A percentile compares a stretch with the other conserved stretches of the same genome.
Evolutionary conservation across 257 asterid species (phyloP).

Genomic region (Gentiana straminea): DNA sequence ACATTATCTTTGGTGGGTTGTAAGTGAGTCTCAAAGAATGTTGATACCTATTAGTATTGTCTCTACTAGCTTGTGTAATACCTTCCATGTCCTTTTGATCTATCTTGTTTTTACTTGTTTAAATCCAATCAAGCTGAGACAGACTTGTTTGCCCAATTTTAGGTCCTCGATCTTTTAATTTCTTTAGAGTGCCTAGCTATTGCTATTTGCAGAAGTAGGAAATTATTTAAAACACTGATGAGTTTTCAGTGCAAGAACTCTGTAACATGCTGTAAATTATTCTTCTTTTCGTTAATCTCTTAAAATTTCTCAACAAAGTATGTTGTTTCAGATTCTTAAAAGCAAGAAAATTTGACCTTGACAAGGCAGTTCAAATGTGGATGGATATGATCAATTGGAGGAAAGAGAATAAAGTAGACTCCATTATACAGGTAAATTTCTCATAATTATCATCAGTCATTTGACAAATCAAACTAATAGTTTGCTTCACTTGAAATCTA

Average conservation of each 20-base stretch:
- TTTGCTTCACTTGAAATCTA: no score
- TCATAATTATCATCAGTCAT: constrained; percentile 4
- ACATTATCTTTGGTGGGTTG: background rate
- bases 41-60: background rate
- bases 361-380: constrained; percentile 90
- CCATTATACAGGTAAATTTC: constrained; percentile 60
- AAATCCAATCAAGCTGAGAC: background rate
- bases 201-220: background rate
- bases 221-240: background rate
- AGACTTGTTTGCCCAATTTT: background rate
- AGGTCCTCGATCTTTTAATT: background rate
- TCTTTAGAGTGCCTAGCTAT: background rate
- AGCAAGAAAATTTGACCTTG: constrained; percentile 95
- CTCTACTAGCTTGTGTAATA: background rate
- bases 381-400: constrained; percentile 95
- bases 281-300: background rate
- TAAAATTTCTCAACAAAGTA: background rate
- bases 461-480: background rate
- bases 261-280: background rate
- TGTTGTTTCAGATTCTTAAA: constrained; percentile 60
- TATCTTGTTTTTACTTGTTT: background rate
- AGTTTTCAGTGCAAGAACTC: background rate
- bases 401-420: constrained; percentile 74
- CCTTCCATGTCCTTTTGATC: background rate
- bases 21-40: background rate